Evolutionary conservation across 345 rosid genomes (phyloP), one percentile per base, ranked within the genome.

Genomic region (Eucalyptus tenuipes): DNA sequence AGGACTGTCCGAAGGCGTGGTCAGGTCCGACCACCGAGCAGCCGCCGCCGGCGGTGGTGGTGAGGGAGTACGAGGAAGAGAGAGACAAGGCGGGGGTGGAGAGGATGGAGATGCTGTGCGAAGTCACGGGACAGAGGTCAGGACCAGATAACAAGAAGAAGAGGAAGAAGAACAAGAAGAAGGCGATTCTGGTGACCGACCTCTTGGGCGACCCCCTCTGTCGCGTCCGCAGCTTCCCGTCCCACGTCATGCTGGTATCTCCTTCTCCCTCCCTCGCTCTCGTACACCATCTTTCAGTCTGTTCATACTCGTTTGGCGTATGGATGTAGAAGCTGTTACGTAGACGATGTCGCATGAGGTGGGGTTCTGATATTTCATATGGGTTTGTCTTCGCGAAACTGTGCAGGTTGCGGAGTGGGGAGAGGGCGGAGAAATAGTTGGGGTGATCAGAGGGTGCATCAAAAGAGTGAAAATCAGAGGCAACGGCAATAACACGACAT

Each of bases 171-270:
- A 75, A 18, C 61, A 55, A 68, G 80, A 33, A 95, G 47, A 91
- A 94, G 91, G 92, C 94, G 81, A 88, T 93, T 13, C 92, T 96
- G 85, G 94, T 96, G 88, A 94, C 97, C 84, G 97, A 95, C 91
- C 95, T 95, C 82, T 82, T 95, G 88, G 99, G 97, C 7, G 99
- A 95, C 88, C 99, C 99, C 11, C 87, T 93, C 71, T 89, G 97
- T 88, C 94, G 99, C 27, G 91, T 96, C 87, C 97, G 99, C 88
- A 93, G 93, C 79, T 95, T 94, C 52, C 92, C 97, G 18, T 91
- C 91, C 7, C 95, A 94, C 85, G 88, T 92, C 87, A 94, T 95
- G 94, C 90, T 96, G 94, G 99, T 95, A 90, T 55, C 7, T 86
- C 49, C 20, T 40, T 31, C 88, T 59, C 68, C 49, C 71, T 40